Evolutionary conservation across 805 yeast genomes (phyloP).

Genomic region (Starmera quercuum): DNA sequence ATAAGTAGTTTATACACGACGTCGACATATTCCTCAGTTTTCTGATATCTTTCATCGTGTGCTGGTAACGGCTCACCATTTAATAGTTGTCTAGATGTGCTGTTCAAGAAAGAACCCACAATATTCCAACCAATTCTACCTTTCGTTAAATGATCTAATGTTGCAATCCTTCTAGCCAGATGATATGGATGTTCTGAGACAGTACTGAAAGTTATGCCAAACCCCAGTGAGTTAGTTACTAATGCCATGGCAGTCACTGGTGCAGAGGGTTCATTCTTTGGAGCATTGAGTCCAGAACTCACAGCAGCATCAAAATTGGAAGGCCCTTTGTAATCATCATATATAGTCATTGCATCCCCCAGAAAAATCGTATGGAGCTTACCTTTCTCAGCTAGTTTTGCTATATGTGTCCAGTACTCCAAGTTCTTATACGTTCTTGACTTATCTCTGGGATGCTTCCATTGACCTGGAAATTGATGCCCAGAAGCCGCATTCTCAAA

Average conservation of each 20-base stretch:
- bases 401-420: constrained; percentile 28
- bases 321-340: constrained; percentile 25
- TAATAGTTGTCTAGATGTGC: constrained; percentile 28
- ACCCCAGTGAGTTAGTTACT: constrained; percentile 27
- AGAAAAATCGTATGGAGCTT: constrained; percentile 27
- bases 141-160: constrained; percentile 32
- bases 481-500: constrained; percentile 11
- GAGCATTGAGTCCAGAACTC: constrained; percentile 20
- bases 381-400: constrained; percentile 26
- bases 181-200: constrained; percentile 33
- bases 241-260: constrained; percentile 28
- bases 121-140: constrained; percentile 39
- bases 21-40: constrained; percentile 32
- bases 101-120: constrained; percentile 31
- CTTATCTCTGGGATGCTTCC: constrained; percentile 15
- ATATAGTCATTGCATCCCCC: constrained; percentile 30
- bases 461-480: constrained; percentile 8
- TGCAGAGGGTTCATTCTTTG: constrained; percentile 28
- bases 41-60: constrained; percentile 30
- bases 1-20: constrained; percentile 30
- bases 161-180: constrained; percentile 31
- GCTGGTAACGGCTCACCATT: constrained; percentile 25
- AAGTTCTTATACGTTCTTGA: constrained; percentile 19
- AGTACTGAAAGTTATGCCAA: constrained; percentile 33
- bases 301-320: constrained; percentile 3